Evolutionary conservation across 2,329 filamentous ascomycete genomes (phyloP), one percentile per base, ranked within the genome.

Genomic region (Erysiphe pulchra): DNA sequence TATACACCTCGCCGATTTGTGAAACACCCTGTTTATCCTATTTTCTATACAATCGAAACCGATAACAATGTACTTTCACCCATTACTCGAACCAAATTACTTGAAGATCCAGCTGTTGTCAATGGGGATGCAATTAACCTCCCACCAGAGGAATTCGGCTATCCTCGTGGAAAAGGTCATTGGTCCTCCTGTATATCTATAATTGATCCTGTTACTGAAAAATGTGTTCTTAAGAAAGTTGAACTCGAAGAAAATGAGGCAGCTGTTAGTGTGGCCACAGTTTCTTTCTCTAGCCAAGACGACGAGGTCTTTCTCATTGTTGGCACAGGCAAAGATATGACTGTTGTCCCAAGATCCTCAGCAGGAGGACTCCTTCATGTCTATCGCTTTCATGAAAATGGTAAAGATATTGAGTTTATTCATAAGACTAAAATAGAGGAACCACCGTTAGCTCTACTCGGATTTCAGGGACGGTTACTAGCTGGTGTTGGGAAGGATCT

Each of bases 181-280:
- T 99, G 90, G 90, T 84, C 90, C 37, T 95, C 87, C 10, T 95
- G 86, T 60, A 86, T 99, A 52, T 85, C 83, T 55, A 73, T 94
- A 17, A 70, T 99, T 16, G 90, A 98, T 56, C 86, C 90, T 0
- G 59, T 87, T 2, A 71, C 66, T 14, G 72, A 80, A 43, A 86
- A 90, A 55, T 61, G 65, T 3, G 77, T 92, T 1, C 60, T 90
- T 4, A 77, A 81, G 51, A 85, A 75, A 0, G 66, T 95, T 38
- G 79, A 95, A 48, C 63, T 98, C 0, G 77, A 80, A 44, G 77
- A 90, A 37, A 95, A 98, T 53, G 86, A 95, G 61, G 83, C 85
- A 16, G 85, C 87, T 20, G 77, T 93, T 47, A 93, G 84, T 57
- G 73, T 85, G 50, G 79, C 81, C 4, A 73, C 82, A 31, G 84